phyloP scores from a whole-genome alignment of 2,329 filamentous ascomycete genomes.

The Fusarium pseudonygamai region DNA sequence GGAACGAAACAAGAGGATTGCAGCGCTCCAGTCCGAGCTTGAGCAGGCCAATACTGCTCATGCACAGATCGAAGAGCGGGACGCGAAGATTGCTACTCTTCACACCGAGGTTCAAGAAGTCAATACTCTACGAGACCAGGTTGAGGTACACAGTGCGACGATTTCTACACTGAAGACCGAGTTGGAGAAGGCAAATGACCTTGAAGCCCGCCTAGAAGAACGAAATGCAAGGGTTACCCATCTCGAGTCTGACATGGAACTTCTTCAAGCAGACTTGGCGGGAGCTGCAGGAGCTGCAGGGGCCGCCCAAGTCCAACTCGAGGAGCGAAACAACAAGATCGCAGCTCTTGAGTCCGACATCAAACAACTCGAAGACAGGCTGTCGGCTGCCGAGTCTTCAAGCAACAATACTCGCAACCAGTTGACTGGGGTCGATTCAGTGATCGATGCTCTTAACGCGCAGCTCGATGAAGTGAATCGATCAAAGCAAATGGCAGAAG shows the following conservation, averaged over 20 bases:
- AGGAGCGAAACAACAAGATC: conserved; percentile 56
- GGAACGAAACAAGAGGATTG: conserved; percentile 27
- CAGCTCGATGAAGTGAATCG: conserved; percentile 45
- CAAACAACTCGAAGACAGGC: conserved; percentile 38
- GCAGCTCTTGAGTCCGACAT: conserved; percentile 52
- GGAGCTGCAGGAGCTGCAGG: conserved; percentile 32
- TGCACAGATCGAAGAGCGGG: conserved; percentile 22
- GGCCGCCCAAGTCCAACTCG: conserved; percentile 30
- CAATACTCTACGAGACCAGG: conserved; percentile 16
- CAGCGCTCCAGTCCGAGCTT: conserved; percentile 47
- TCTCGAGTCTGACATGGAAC: conserved; percentile 49
- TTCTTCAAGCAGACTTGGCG: conserved; percentile 32
- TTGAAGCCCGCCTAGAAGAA: conserved; percentile 30
- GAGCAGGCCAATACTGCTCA: conserved; percentile 33
- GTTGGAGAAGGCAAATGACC: conserved; percentile 23
- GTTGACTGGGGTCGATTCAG: conserved; percentile 44
- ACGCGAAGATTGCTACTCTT: conserved; percentile 25
- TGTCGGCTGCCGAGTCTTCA: conserved; percentile 50
- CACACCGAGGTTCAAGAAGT: conserved; percentile 32
- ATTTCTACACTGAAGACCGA: conserved; percentile 36
- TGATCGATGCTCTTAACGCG: conserved; percentile 41
- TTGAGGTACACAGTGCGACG: conserved; percentile 33
- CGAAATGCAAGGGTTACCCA: conserved; percentile 34
- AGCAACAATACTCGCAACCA: conserved; percentile 50
- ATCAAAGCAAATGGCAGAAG: conserved; percentile 43